Base-by-base conservation (phyloP, 805 yeast genomes). In the Saturnispora gosingensis region DNA sequence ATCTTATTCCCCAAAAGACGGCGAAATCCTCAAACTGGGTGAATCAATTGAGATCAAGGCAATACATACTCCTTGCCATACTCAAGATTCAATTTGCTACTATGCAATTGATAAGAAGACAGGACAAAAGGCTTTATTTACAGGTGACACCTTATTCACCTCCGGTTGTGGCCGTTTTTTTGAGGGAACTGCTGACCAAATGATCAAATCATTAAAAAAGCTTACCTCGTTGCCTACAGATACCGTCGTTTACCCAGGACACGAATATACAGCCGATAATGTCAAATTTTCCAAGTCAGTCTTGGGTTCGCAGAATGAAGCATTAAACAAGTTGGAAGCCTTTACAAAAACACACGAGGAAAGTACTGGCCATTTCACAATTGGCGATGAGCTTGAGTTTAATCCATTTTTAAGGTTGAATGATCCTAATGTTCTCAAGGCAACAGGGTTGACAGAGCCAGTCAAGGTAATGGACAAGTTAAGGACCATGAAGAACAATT, bases 151-250 rank as follows among this genome's bases (percentile, higher is more conserved):
- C 0, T 72, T 93, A 43, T 93, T 93, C 69, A 85, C 79, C 44
- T 87, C 91, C 43, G 99, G 99, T 2, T 90, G 97, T 65, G 99
- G 99, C 10, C 75, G 98, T 50, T 93, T 93, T 68, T 93, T 93
- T 64, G 99, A 93, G 69, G 99, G 99, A 2, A 72, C 76, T 11
- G 89, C 90, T 0, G 68, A 67, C 39, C 84, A 93, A 63, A 93
- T 93, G 99, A 77, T 83, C 58, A 56, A 58, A 1, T 77, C 95
- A 0, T 73, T 93, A 60, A 81, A 80, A 59, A 65, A 70, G 18
- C 72, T 93, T 53, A 84, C 75, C 3, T 59, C 61, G 27, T 72
- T 91, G 49, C 90, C 95, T 0, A 67, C 70, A 20, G 83, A 80
- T 9, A 88, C 97, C 0, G 65, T 67, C 38, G 89, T 90, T 2